Evolutionary conservation across 1,139 yeast species (phyloP), one percentile per base, ranked within the genome.

Genomic region (Pneumocystis oryctolagi): DNA sequence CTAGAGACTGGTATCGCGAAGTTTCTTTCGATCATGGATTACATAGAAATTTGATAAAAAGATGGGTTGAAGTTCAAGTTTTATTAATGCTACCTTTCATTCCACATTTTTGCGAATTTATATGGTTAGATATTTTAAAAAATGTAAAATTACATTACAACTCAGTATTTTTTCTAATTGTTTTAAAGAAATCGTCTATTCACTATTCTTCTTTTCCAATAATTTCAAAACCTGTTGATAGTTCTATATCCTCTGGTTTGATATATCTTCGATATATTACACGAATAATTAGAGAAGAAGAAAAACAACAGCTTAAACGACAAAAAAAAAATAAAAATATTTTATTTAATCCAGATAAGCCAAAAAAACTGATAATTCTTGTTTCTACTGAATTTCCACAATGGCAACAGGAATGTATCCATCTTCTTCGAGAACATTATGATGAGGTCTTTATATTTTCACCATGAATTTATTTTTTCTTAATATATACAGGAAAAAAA

Each of bases 1-100:
- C 97, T 32, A 86, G 98, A 77, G 99, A 94, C 76, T 89, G 86
- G 77, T 92, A 92, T 78, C 85, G 98, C 77, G 97, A 92, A 70
- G 80, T 85, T 20, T 82, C 85, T 62, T 74, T 81, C 60, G 65
- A 64, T 12, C 76, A 77, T 20, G 78, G 79, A 42, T 87, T 92
- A 96, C 96, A 89, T 77, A 82, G 79, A 71, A 95, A 87, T 69
- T 80, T 94, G 69, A 85, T 89, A 60, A 73, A 83, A 70, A 84
- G 84, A 71, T 92, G 89, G 73, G 87, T 94, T 70, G 95, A 89
- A 75, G 77, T 82, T 60, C 98, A 92, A 77, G 86, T 85, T 16
- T 80, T 92, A 70, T 76, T 92, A 73, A 77, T 92, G 70, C 84
- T 95, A 9, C 98, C 99, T 66, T 79, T 92, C 71, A 95, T 97